Percentiles rank a stretch among this genome's conserved stretches.
These are phyloP conservation scores for Yarrowia divulgata DNA, from an alignment of 805 yeast species.

Conservation along the genomic window DNA sequence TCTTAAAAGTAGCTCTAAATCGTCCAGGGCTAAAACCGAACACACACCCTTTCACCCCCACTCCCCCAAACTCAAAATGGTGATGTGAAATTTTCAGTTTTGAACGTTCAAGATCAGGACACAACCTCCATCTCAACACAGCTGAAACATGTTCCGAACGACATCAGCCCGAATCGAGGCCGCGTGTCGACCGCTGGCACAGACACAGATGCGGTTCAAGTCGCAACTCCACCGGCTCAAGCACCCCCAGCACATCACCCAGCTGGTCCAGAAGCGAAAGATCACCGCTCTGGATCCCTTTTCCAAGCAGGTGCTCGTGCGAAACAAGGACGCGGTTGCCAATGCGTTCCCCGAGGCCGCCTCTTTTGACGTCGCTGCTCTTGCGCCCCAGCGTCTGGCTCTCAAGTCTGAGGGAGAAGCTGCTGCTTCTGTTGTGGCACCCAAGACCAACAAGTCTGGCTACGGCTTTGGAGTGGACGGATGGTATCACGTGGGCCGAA, in stretches of 20 bases:
- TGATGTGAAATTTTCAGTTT: constrained; percentile 11
- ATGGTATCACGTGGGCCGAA: constrained; percentile 37
- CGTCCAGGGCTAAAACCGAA: too few relatives aligned
- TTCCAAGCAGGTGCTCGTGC: constrained; percentile 35
- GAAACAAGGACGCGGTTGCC: constrained; percentile 27
- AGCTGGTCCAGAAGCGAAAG: constrained; percentile 36
- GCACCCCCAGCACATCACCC: constrained; percentile 33
- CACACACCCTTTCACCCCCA: not conserved
- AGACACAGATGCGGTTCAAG: constrained; percentile 25
- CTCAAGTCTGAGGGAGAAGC: not conserved
- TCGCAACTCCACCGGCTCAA: constrained; percentile 34
- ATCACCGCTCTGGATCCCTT: constrained; percentile 30
- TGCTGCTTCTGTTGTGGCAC: not conserved
- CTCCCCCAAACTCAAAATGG: not conserved
- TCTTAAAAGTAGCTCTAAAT: too few relatives aligned
- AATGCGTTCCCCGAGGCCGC: constrained; percentile 28
- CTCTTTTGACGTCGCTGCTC: not conserved
- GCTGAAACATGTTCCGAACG: constrained; percentile 19
- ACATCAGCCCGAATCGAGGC: constrained; percentile 14
- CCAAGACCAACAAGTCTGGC: constrained; percentile 16
- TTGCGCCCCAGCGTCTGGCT: constrained; percentile 15
- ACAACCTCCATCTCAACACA: not conserved
- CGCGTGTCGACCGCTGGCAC: constrained; percentile 14
- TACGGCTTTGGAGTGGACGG: constrained; percentile 25
- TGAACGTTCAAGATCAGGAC: not conserved